Base-by-base conservation (phyloP, 805 yeast species). In the Candida ipomoeae region DNA sequence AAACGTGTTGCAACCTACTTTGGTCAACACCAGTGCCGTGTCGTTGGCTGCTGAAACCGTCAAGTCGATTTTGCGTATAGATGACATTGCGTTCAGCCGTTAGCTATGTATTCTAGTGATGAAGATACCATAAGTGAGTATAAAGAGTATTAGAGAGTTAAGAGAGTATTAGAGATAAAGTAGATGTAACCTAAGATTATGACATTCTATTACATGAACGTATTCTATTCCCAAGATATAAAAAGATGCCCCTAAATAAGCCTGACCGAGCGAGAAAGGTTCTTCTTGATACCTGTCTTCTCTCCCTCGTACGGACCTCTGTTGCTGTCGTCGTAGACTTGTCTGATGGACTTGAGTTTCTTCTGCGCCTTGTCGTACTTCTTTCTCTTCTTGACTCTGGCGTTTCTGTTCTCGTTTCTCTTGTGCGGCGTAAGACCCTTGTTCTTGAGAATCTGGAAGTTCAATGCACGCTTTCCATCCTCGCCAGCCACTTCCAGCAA, bases 351-450 rank as follows among this genome's bases (percentile, higher is more conserved):
- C 64, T 84, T 84, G 69, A 94, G 85, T 69, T 89, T 89, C 89
- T 89, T 92, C 75, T 89, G 84, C 29, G 99, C 99, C 67, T 81
- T 79, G 56, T 89, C 98, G 75, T 87, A 94, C 82, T 89, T 89
- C 83, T 84, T 88, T 79, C 99, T 87, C 95, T 92, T 94, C 80
- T 94, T 94, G 62, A 94, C 98, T 73, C 99, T 85, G 40, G 98
- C 82, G 68, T 94, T 94, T 71, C 97, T 82, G 76, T 87, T 83
- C 57, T 89, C 97, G 79, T 94, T 94, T 77, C 88, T 87, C 67
- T 96, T 81, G 68, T 85, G 87, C 17, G 96, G 92, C 1, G 97
- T 91, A 55, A 94, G 82, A 64, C 99, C 99, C 75, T 89, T 91
- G 75, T 94, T 94, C 80, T 92, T 94, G 72, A 89, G 78, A 55